Base-by-base conservation (phyloP, 225 moss, liverwort and hornwort genomes). In the Physcomitrellopsis africana region DNA sequence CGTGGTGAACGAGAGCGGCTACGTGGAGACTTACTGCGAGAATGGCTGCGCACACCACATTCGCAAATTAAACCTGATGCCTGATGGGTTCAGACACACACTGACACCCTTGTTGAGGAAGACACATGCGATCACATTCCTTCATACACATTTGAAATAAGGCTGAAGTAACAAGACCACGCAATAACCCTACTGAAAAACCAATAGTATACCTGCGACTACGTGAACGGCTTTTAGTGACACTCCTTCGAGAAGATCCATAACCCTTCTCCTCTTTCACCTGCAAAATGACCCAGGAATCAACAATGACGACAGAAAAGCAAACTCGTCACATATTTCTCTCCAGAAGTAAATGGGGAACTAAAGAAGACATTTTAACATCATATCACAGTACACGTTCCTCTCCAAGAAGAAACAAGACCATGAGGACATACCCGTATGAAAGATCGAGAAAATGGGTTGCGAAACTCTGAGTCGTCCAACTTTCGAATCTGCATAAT, bases 251-350 rank as follows among this genome's bases (percentile, higher is more conserved):
- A 48, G 32, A 37, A 37, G 81, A 81, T 7, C 92, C 94, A 73
- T 92, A 90, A 14, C 96, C 96, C 77, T 94, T 97, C 43, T 97
- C 96, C 80, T 97, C 96, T 82, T 92, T 96, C 1, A 96, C 95
- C 90, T 94, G 85, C 37, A 5, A 3, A 0, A 10, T 37, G 12
- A 47, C 26, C 9, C 32, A 37, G 3, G 11, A 45, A 13, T 85
- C 51, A 78, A 44, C 8, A 16, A 7, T 0, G 52, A 18, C 7
- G 15, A 46, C 72, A 58, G 42, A 0, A 55, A 55, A 9, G 55
- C 16, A 62, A 58, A 16, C 14, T 19, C 14, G 1, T 8, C 62
- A 23, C 0, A 47, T 49, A 1, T 9, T 12, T 16, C 18, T 1
- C 51, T 32, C 43, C 32, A 37, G 32, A 37, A 37, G 32, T 37